These are phyloP conservation scores for Balakata baccata DNA, from an alignment of 345 rosid species.

Conservation along the genomic window DNA sequence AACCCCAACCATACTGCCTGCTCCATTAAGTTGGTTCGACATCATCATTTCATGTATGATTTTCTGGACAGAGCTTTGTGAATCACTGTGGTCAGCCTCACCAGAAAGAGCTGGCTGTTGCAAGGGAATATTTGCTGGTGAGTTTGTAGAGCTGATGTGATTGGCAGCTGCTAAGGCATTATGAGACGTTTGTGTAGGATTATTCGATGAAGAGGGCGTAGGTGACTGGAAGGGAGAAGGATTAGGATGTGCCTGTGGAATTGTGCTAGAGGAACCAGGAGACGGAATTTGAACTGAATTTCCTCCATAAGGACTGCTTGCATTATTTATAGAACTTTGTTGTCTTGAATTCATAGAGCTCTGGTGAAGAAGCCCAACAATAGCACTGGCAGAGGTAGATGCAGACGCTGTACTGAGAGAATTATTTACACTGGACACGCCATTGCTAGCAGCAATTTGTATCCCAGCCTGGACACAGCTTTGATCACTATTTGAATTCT, in stretches of 20 bases:
- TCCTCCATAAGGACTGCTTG: conserved; percentile 76
- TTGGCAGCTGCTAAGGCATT: conserved; percentile 46
- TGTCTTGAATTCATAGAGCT: conserved; percentile 82
- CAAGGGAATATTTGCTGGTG: conserved; percentile 50
- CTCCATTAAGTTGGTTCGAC: conserved; percentile 54
- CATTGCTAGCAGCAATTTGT: conserved; percentile 54
- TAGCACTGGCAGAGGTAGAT: conserved; percentile 64
- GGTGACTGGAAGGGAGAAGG: conserved; percentile 74
- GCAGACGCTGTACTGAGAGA: conserved; percentile 51
- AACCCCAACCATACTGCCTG: conserved; percentile 51
- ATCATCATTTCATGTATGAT: conserved; percentile 73
- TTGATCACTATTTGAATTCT: conserved; percentile 48
- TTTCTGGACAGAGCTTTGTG: conserved; percentile 84
- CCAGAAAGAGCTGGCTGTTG: conserved; percentile 57
- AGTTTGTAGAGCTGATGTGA: conserved; percentile 56
- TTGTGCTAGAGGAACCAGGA: conserved; percentile 69
- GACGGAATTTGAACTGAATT: conserved; percentile 69
- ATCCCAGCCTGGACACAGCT: conserved; percentile 41
- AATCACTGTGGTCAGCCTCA: conserved; percentile 59
- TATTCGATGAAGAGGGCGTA: conserved; percentile 57
- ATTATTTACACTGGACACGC: conserved; percentile 51
- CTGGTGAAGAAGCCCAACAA: conserved; percentile 87
- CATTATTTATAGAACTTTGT: conserved; percentile 65
- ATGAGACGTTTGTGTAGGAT: conserved; percentile 52
- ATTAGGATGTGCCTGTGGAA: conserved; percentile 60